These are phyloP conservation scores for Apophysomyces elegans DNA, from an alignment of 371 early-diverging fungal genomes.

Conservation along the genomic window DNA sequence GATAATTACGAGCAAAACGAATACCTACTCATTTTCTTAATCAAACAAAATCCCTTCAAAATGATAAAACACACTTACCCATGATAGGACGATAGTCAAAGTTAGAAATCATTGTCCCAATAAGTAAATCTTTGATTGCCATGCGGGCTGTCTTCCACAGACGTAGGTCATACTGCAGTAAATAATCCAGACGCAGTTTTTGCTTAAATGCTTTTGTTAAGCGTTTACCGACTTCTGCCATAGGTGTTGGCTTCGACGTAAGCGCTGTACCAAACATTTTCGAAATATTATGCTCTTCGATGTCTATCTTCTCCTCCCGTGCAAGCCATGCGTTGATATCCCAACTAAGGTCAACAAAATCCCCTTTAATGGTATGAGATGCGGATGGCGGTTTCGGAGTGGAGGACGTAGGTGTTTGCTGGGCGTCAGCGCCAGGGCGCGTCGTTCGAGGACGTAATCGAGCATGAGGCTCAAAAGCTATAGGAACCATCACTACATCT, in stretches of 20 bases:
- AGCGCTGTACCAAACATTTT: constrained; percentile 29
- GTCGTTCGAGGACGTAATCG: background rate
- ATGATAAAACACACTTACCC: constrained; percentile 43
- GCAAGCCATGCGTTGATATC: constrained; percentile 40
- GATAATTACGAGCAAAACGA: constrained; percentile 83
- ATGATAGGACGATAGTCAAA: constrained; percentile 80
- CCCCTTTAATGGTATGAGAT: constrained; percentile 18
- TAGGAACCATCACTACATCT: constrained; percentile 14
- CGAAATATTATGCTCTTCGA: constrained; percentile 31
- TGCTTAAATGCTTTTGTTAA: constrained; percentile 44
- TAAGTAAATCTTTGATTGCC: constrained; percentile 81
- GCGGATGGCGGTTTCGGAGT: background rate
- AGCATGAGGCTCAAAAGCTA: background rate
- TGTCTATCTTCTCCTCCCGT: constrained; percentile 32
- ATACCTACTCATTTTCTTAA: constrained; percentile 28
- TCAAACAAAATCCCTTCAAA: background rate
- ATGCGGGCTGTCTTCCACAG: constrained; percentile 89
- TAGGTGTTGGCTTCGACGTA: constrained; percentile 2
- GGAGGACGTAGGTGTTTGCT: background rate
- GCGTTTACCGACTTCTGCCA: constrained; percentile 18
- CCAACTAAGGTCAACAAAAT: constrained; percentile 45
- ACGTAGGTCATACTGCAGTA: constrained; percentile 81
- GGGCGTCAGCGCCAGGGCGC: background rate
- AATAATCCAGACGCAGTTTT: constrained; percentile 77
- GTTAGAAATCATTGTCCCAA: constrained; percentile 81